Percentiles rank a stretch among this genome's conserved stretches.
Conservation (phyloP, 2,329 filamentous ascomycete genomes). For the Pseudocercospora fuligena region DNA sequence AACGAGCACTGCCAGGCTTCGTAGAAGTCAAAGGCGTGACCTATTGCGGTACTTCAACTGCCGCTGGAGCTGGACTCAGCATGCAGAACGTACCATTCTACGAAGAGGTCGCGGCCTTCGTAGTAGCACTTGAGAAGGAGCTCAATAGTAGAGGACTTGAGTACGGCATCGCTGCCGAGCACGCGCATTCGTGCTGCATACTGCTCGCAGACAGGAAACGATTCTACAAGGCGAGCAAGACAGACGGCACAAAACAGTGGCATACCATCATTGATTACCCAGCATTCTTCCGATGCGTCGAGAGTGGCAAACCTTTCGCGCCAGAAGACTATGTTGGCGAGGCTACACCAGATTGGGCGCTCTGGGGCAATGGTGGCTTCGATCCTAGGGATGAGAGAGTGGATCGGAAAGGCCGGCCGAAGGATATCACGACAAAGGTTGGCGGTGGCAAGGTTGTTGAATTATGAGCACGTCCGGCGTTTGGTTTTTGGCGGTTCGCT, state of each 20-base stretch:
- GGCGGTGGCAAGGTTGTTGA: conserved; percentile 18
- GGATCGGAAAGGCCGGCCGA: conserved; percentile 71
- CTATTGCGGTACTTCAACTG: conserved; percentile 89
- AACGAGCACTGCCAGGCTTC: conserved; percentile 85
- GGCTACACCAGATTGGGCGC: conserved; percentile 89
- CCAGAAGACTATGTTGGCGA: conserved; percentile 90
- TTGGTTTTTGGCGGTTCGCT: too few relatives aligned
- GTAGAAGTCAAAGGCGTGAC: conserved; percentile 97
- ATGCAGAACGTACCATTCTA: conserved; percentile 99
- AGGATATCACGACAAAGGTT: conserved; percentile 24
- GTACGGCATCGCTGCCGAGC: conserved; percentile 93
- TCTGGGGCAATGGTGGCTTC: conserved; percentile 93
- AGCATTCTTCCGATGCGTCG: conserved; percentile 82
- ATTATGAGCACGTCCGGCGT: background rate
- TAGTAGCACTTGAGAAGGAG: conserved; percentile 72
- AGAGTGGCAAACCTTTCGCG: conserved; percentile 68
- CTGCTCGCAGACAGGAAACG: conserved; percentile 76
- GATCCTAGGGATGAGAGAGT: conserved; percentile 88
- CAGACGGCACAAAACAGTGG: conserved; percentile 66
- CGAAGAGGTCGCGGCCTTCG: conserved; percentile 84
- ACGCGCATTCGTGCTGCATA: conserved; percentile 92
- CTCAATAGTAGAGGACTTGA: conserved; percentile 71
- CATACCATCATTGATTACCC: conserved; percentile 91
- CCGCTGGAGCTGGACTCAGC: conserved; percentile 81
- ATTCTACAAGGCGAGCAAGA: conserved; percentile 62